A percentile compares a stretch with the other conserved stretches of the same genome.
These are phyloP conservation scores for Alternaria arborescens DNA, from an alignment of 2,329 filamentous ascomycete species.

Conservation along the genomic window DNA sequence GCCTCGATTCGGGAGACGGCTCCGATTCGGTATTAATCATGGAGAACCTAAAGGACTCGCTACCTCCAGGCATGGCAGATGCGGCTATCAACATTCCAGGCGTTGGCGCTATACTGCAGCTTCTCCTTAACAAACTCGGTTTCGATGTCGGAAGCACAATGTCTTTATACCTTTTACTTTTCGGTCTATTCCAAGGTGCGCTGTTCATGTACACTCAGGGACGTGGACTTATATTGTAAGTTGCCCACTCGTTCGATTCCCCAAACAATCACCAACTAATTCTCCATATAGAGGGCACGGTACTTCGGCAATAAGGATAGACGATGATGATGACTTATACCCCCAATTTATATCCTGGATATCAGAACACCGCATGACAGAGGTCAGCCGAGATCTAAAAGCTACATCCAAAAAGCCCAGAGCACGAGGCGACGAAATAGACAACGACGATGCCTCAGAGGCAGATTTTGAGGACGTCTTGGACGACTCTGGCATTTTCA, in stretches of 20 bases:
- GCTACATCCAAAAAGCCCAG: conserved; percentile 48
- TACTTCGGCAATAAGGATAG: conserved; percentile 55
- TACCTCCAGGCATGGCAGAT: conserved; percentile 12
- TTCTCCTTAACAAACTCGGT: conserved; percentile 40
- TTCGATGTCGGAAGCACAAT: conserved; percentile 58
- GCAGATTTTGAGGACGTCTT: conserved; percentile 30
- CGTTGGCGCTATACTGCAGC: conserved; percentile 7
- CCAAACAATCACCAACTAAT: conserved; percentile 28
- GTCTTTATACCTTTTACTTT: conserved; percentile 56
- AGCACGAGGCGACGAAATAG: conserved; percentile 25
- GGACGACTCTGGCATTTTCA: conserved; percentile 52
- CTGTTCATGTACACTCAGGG: conserved; percentile 48
- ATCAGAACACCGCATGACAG: conserved; percentile 51
- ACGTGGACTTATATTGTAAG: conserved; percentile 3
- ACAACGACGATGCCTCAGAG: not conserved
- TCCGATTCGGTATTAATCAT: not conserved
- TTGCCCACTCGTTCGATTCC: not conserved
- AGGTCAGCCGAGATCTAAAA: conserved; percentile 47
- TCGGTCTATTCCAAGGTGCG: conserved; percentile 51
- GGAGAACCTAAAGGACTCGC: not conserved
- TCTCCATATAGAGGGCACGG: conserved; percentile 38
- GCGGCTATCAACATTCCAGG: conserved; percentile 9
- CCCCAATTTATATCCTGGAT: conserved; percentile 56
- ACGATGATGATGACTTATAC: conserved; percentile 57
- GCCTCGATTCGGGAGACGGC: not conserved